phyloP scores from a whole-genome alignment of 2,329 filamentous ascomycete genomes.

The Didymella sp. region DNA sequence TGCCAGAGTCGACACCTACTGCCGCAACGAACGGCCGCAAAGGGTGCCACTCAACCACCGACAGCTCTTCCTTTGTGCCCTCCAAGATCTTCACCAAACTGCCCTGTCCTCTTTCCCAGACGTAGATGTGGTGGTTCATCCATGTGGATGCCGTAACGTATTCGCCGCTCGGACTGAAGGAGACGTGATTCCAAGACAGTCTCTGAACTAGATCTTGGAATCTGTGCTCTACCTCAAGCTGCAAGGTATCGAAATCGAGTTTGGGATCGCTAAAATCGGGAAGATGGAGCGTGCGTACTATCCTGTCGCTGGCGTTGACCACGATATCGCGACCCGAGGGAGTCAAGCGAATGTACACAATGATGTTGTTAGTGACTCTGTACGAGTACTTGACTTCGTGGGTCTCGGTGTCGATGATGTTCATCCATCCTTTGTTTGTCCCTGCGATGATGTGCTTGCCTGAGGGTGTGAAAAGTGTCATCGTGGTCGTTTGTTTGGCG shows the following conservation, averaged over 20 bases:
- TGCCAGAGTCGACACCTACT: slow-evolving; percentile 89
- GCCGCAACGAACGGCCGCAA: slow-evolving; percentile 85
- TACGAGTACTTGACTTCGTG: slow-evolving; percentile 87
- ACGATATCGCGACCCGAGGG: slow-evolving; percentile 85
- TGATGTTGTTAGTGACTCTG: slow-evolving; percentile 83
- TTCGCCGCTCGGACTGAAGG: slow-evolving; percentile 91
- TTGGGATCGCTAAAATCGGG: slow-evolving; percentile 71
- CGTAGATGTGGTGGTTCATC: slow-evolving; percentile 98
- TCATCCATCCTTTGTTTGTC: slow-evolving; percentile 94
- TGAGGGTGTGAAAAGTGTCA: slow-evolving; percentile 82
- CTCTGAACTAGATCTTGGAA: slow-evolving; percentile 98
- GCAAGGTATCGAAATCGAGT: slow-evolving; percentile 83
- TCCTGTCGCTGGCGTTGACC: slow-evolving; percentile 91
- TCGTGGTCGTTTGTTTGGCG: slow-evolving; percentile 92
- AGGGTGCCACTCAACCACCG: slow-evolving; percentile 94
- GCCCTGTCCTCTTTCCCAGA: slow-evolving; percentile 94
- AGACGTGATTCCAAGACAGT: slow-evolving; percentile 95
- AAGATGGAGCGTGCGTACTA: slow-evolving; percentile 90
- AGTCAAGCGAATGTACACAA: slow-evolving; percentile 86
- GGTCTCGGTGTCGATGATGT: slow-evolving; percentile 86
- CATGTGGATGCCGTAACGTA: slow-evolving; percentile 96
- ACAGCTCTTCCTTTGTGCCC: slow-evolving; percentile 94
- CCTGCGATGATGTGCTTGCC: slow-evolving; percentile 91
- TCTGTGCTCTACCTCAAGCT: slow-evolving; percentile 93
- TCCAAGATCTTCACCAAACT: slow-evolving; percentile 97